Percentiles rank a stretch among this genome's conserved stretches.
Evolutionary conservation across 768 basidiomycete species (phyloP).

Genomic region (Calocera viscosa): DNA sequence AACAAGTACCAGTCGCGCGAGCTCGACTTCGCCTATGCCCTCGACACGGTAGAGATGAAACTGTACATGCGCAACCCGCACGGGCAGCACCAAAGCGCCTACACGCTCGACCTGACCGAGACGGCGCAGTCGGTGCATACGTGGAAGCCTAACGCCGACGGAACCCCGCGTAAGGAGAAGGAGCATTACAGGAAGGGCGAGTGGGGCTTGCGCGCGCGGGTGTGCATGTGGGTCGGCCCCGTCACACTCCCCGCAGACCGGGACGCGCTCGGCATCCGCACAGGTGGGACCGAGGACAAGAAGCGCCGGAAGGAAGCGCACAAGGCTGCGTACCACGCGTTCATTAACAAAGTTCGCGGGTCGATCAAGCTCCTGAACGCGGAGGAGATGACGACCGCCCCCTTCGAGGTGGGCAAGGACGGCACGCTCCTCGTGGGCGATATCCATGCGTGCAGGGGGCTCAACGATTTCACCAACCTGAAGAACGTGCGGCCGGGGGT

Average conservation of each 20-base stretch:
- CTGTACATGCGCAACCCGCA: constrained; percentile 1
- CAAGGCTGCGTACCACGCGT: background rate
- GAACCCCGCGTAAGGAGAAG: background rate
- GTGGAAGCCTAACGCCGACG: background rate
- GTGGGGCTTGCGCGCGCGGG: background rate
- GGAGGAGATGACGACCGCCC: background rate
- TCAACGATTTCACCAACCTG: background rate
- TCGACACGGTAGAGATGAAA: background rate
- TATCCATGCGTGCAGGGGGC: background rate
- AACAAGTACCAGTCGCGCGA: constrained; percentile 4
- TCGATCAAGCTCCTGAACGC: background rate
- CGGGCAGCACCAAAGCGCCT: background rate
- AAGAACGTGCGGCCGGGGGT: background rate
- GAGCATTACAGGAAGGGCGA: background rate
- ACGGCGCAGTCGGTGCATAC: background rate
- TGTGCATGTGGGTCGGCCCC: background rate
- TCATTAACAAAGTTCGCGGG: background rate
- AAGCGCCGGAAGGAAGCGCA: background rate
- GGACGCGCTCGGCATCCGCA: background rate
- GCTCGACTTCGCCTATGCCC: background rate
- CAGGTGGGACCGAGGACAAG: background rate
- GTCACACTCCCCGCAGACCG: background rate
- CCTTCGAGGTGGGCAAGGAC: constrained; percentile 1
- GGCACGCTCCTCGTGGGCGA: background rate
- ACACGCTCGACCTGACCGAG: background rate